These are phyloP conservation scores for Apiospora rasikravindrae DNA, from an alignment of 2,329 filamentous ascomycete genomes.

Conservation along the genomic window DNA sequence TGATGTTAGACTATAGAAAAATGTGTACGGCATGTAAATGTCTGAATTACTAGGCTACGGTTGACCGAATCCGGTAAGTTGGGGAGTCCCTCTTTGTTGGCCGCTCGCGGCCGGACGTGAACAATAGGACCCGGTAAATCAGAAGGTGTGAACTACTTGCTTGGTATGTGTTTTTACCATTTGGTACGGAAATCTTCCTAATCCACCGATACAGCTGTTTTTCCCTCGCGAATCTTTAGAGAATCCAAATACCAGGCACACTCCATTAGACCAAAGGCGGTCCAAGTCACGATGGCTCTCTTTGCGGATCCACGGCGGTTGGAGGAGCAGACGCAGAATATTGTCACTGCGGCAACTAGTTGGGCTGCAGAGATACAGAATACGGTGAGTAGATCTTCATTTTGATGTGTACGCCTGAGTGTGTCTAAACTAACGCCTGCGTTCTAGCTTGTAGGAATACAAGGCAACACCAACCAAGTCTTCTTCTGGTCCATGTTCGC, in stretches of 20 bases:
- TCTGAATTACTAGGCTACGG: background rate
- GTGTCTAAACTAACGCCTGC: background rate
- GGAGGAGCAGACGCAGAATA: background rate
- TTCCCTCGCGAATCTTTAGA: background rate
- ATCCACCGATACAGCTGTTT: background rate
- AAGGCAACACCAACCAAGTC: constrained; percentile 21
- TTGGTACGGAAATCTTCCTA: no score
- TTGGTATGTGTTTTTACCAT: background rate
- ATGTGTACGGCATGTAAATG: background rate
- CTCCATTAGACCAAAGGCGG: no score
- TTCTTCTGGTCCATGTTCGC: constrained; percentile 22
- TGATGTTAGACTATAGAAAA: background rate
- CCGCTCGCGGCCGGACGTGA: background rate
- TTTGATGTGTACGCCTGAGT: background rate
- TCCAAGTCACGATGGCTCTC: background rate
- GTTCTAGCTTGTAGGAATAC: constrained; percentile 14
- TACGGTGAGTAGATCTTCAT: constrained; percentile 1
- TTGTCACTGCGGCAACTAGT: constrained; percentile 13
- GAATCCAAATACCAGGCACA: background rate
- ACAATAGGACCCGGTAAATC: background rate
- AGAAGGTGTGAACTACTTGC: background rate
- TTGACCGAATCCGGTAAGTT: background rate
- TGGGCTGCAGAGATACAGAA: constrained; percentile 21
- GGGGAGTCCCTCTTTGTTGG: background rate
- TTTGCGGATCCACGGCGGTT: background rate